A percentile compares a stretch with the other conserved stretches of the same genome.
These are phyloP conservation scores for Polytrichum commune DNA, from an alignment of 225 moss, liverwort and hornwort genomes.

Conservation along the genomic window DNA sequence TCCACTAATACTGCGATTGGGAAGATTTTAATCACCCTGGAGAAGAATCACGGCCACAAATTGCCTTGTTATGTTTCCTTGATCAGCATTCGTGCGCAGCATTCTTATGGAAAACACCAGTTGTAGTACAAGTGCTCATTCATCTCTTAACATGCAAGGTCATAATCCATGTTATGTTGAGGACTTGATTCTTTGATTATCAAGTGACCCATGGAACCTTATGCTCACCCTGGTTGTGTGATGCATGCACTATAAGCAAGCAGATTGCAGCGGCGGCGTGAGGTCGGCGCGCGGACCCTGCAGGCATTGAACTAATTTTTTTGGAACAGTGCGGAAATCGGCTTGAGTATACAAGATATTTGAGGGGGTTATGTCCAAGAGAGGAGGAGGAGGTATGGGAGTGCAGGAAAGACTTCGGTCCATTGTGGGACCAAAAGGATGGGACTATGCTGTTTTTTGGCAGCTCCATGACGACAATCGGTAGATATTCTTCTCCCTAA, in stretches of 20 bases:
- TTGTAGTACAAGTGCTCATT: too few relatives aligned
- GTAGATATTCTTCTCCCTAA: slow-evolving; percentile 10
- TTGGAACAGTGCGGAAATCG: background rate
- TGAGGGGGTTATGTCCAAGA: background rate
- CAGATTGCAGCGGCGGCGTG: background rate
- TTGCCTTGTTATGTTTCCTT: too few relatives aligned
- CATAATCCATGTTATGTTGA: too few relatives aligned
- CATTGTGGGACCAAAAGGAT: slow-evolving; percentile 58
- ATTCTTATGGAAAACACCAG: too few relatives aligned
- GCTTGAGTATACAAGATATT: background rate
- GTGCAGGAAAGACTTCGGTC: slow-evolving; percentile 61
- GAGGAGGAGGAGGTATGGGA: slow-evolving; percentile 20
- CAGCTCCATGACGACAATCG: slow-evolving; percentile 47
- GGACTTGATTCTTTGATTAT: too few relatives aligned
- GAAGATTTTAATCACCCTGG: too few relatives aligned
- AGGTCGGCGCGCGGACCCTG: background rate
- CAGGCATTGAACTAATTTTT: background rate
- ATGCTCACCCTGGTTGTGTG: background rate
- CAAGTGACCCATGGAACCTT: background rate
- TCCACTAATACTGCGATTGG: too few relatives aligned
- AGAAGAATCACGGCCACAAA: too few relatives aligned
- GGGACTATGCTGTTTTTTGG: slow-evolving; percentile 71
- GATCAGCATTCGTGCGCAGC: too few relatives aligned
- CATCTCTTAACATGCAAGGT: too few relatives aligned
- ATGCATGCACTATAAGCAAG: background rate